Conservation (phyloP, 768 basidiomycete species). For the Suillus subluteus region DNA sequence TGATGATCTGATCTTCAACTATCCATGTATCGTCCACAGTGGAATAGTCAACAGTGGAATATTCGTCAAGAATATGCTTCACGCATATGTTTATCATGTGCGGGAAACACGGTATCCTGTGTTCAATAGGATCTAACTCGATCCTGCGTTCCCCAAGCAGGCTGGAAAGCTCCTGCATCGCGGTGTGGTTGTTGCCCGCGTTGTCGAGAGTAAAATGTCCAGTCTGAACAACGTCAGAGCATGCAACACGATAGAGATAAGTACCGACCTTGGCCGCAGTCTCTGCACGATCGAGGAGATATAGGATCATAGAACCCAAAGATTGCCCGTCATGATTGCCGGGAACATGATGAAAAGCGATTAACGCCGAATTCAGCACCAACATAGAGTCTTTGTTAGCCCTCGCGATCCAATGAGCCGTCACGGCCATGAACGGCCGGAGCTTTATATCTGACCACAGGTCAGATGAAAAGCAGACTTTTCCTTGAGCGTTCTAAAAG, state of each 20-base stretch:
- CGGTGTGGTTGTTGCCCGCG: too few species aligned
- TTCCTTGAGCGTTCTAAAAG: constrained; percentile 13
- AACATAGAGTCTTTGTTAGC: not conserved
- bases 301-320: too few species aligned
- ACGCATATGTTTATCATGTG: constrained; percentile 20
- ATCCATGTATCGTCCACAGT: too few species aligned
- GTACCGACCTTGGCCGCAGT: not conserved
- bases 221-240: not conserved
- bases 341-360: not conserved
- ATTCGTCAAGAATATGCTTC: too few species aligned
- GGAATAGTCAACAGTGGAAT: too few species aligned
- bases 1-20: too few species aligned
- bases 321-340: too few species aligned
- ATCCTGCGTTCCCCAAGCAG: constrained; percentile 10
- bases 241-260: too few species aligned
- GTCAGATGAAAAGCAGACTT: constrained; percentile 35
- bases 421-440: constrained; percentile 33
- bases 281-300: constrained; percentile 11
- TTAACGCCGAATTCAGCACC: constrained; percentile 9
- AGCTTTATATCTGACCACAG: constrained; percentile 37
- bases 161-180: constrained; percentile 5
- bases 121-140: constrained; percentile 14
- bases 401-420: constrained; percentile 32
- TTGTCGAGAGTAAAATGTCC: constrained; percentile 16
- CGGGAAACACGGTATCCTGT: constrained; percentile 20